Percentiles rank a stretch among this genome's conserved stretches.
phyloP scores from a whole-genome alignment of 2,329 filamentous ascomycete genomes.

The Fusarium sp. region DNA sequence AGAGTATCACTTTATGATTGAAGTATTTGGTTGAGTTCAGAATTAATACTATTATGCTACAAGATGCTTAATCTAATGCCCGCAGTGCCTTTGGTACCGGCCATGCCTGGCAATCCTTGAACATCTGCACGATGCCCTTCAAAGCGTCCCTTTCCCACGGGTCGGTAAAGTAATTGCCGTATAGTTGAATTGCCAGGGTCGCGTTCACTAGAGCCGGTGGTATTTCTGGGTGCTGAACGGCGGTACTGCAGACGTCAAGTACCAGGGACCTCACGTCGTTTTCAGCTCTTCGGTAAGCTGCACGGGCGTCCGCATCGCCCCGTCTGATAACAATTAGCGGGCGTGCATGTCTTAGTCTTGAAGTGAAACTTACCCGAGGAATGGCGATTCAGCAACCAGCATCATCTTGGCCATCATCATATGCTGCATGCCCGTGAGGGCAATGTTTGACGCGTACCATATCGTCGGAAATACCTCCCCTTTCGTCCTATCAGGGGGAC shows the following conservation, averaged over 20 bases:
- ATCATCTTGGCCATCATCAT: conserved; percentile 44
- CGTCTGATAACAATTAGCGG: not conserved
- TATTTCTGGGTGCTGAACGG: conserved; percentile 25
- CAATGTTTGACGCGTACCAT: conserved; percentile 35
- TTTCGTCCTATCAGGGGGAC: conserved; percentile 1
- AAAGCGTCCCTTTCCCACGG: conserved; percentile 37
- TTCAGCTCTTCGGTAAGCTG: conserved; percentile 31
- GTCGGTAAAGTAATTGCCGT: conserved; percentile 37
- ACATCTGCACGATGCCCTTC: conserved; percentile 31
- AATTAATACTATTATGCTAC: not conserved
- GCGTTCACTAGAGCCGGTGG: conserved; percentile 35
- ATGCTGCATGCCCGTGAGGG: conserved; percentile 37
- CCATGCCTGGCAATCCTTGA: conserved; percentile 35
- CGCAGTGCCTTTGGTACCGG: conserved; percentile 26
- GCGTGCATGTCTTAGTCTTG: fast-evolving
- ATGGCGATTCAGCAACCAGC: conserved; percentile 27
- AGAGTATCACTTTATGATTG: conserved; percentile 69
- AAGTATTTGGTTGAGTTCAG: conserved; percentile 63
- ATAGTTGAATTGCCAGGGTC: conserved; percentile 29
- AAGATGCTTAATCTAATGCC: not conserved
- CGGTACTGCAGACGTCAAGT: conserved; percentile 34
- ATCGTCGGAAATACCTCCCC: conserved; percentile 37
- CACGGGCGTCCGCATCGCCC: conserved; percentile 5
- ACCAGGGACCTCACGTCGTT: conserved; percentile 25
- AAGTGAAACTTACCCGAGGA: conserved; percentile 17